Percentiles rank a stretch among this genome's conserved stretches.
Evolutionary conservation across 768 basidiomycete species (phyloP).

Genomic region (Pleurotus tuoliensis): DNA sequence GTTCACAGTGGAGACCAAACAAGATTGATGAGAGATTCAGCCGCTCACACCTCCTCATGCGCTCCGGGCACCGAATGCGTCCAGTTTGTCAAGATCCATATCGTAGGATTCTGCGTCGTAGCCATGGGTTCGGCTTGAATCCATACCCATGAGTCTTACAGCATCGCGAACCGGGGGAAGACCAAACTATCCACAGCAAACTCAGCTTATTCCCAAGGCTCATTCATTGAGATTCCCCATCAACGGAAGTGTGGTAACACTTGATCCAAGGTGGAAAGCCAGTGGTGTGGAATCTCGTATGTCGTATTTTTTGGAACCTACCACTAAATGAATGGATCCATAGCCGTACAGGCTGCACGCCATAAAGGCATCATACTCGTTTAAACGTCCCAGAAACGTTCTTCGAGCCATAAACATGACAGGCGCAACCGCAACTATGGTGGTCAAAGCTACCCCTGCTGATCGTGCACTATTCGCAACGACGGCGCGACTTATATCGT

Average conservation of each 20-base stretch:
- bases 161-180: neutral
- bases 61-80: no score
- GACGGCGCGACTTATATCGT: slow-evolving; percentile 48
- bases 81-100: neutral
- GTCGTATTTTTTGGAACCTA: neutral
- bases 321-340: neutral
- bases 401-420: neutral
- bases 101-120: neutral
- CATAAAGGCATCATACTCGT: no score
- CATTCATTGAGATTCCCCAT: neutral
- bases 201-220: neutral
- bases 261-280: neutral
- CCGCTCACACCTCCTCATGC: no score
- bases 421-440: slow-evolving; percentile 15
- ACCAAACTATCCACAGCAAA: slow-evolving; percentile 5
- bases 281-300: neutral
- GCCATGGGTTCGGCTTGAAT: slow-evolving; percentile 7
- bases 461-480: slow-evolving; percentile 47
- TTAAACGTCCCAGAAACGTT: no score
- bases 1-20: neutral
- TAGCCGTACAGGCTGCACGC: no score
- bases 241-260: neutral
- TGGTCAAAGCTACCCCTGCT: slow-evolving; percentile 27
- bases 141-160: slow-evolving; percentile 2
- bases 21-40: no score